Evolutionary conservation across 2,329 filamentous ascomycete species (phyloP), one percentile per base, ranked within the genome.

Genomic region (Colletotrichum musae): DNA sequence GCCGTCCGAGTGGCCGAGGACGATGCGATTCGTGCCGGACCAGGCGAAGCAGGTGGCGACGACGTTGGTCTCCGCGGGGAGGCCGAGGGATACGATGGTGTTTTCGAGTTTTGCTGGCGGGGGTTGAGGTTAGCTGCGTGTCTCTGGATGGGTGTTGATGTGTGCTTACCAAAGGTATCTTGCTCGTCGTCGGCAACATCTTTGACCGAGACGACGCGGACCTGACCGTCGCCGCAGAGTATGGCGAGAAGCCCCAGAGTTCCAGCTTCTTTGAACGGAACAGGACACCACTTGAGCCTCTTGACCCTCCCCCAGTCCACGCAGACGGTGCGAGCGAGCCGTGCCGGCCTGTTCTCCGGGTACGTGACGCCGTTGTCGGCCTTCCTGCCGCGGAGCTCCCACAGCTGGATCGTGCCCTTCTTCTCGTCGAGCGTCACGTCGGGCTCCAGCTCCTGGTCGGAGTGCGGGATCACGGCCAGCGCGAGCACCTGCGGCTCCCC

Each of bases 1-100:
- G 39, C 88, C 88, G 69, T 90, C 88, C 0, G 82, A 83, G 74
- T 89, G 87, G 57, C 87, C 88, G 36, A 88, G 78, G 0, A 82
- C 86, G 47, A 90, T 77, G 24, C 87, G 84, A 73, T 89, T 89
- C 71, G 83, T 81, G 68, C 84, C 85, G 41, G 85, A 77, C 88
- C 88, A 90, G 12, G 86, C 81, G 60, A 90, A 81, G 68, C 84
- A 83, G 16, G 86, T 88, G 32, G 85, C 84, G 28, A 82, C 79
- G 48, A 88, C 77, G 52, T 80, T 79, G 64, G 84, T 80, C 75
- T 89, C 87, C 15, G 82, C 78, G 0, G 78, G 75, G 5, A 88
- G 78, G 18, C 77, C 79, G 15, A 90, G 79, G 0, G 79, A 80
- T 2, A 83, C 82, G 51, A 87, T 75, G 0, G 86, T 81, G 1